A percentile compares a stretch with the other conserved stretches of the same genome.
Evolutionary conservation across 768 basidiomycete species (phyloP).

Genomic region (Dacryopinax primogenitus): DNA sequence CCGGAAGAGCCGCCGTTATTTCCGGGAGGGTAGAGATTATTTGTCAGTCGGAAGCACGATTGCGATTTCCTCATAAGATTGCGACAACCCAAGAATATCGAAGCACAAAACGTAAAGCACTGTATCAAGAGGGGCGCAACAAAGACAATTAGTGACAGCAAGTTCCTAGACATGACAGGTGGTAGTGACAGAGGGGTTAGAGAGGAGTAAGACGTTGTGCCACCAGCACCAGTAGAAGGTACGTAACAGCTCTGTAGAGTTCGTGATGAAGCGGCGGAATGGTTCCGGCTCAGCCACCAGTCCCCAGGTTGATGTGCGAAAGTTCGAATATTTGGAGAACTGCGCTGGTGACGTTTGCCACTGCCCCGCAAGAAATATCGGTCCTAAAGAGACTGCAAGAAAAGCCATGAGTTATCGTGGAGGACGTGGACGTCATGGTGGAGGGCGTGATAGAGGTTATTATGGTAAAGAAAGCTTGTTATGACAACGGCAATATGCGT

Average conservation of each 20-base stretch:
- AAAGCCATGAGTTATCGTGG: not conserved
- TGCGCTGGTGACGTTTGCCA: not conserved
- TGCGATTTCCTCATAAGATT: no score
- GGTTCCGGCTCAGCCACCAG: not conserved
- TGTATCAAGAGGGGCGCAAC: no score
- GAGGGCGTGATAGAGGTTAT: constrained; percentile 4
- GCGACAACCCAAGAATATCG: no score
- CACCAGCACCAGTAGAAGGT: no score
- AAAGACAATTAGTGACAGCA: no score
- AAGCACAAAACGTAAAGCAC: no score
- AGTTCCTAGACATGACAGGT: no score
- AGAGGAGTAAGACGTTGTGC: no score
- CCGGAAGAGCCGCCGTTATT: not conserved
- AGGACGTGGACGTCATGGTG: constrained; percentile 1
- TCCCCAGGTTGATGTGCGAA: not conserved
- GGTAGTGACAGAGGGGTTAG: no score
- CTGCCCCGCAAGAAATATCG: not conserved
- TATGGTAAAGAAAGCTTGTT: not conserved
- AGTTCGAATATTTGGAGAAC: not conserved
- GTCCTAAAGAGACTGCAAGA: not conserved
- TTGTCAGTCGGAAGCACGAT: no score
- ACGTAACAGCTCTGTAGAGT: no score
- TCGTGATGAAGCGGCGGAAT: not conserved
- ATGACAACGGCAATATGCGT: not conserved
- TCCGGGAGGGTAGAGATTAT: no score